phyloP scores from a whole-genome alignment of 495 filamentous ascomycete species.

The Podospora comata region DNA sequence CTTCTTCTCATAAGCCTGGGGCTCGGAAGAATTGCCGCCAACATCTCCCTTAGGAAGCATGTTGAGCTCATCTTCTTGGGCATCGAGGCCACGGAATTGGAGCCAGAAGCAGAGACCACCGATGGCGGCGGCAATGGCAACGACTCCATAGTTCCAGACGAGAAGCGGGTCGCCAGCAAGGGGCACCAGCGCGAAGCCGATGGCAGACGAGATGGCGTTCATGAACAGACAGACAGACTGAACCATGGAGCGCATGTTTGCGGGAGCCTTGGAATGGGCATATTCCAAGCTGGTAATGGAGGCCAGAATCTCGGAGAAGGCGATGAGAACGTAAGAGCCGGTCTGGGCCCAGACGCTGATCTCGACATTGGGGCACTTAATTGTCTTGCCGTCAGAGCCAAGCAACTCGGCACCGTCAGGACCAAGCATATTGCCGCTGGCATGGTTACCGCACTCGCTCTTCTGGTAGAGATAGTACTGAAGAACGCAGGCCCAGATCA shows the following conservation, averaged over 20 bases:
- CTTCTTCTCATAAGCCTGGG: constrained; percentile 6
- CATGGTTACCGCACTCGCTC: constrained; percentile 55
- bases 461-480: constrained; percentile 69
- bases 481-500: constrained; percentile 63
- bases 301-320: constrained; percentile 71
- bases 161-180: constrained; percentile 66
- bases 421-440: constrained; percentile 31
- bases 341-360: constrained; percentile 61
- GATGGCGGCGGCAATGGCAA: constrained; percentile 59
- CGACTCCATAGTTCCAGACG: constrained; percentile 59
- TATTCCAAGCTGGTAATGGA: constrained; percentile 64
- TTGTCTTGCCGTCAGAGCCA: constrained; percentile 7
- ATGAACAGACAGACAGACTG: constrained; percentile 66
- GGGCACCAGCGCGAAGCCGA: constrained; percentile 65
- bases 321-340: constrained; percentile 62
- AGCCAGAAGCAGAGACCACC: constrained; percentile 62
- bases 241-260: constrained; percentile 72
- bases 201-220: constrained; percentile 64
- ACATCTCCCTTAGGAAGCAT: constrained; percentile 36
- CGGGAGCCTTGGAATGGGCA: constrained; percentile 75
- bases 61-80: constrained; percentile 64
- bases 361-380: constrained; percentile 28
- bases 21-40: constrained; percentile 1
- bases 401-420: constrained; percentile 5
- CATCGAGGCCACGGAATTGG: constrained; percentile 56